Conservation (phyloP, 1,284 basidiomycete species). For the Apiotrichum gracile region DNA sequence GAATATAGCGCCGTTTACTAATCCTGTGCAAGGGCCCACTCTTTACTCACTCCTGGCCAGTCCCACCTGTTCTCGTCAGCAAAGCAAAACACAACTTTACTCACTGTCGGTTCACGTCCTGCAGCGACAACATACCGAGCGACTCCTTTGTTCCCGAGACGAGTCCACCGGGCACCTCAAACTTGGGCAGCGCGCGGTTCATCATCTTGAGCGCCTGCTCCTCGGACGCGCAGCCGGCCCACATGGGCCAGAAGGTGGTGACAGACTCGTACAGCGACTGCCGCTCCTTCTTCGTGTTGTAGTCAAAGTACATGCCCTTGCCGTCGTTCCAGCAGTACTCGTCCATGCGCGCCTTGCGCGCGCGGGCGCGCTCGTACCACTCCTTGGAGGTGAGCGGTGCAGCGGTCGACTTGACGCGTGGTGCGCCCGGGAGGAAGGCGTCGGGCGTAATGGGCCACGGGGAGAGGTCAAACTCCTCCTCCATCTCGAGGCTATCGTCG, state of each 20-base stretch:
- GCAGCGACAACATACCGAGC: conserved; percentile 86
- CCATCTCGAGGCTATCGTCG: conserved; percentile 80
- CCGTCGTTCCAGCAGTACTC: conserved; percentile 96
- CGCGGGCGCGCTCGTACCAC: conserved; percentile 84
- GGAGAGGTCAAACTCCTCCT: conserved; percentile 85
- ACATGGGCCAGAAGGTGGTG: conserved; percentile 91
- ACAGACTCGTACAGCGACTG: conserved; percentile 93
- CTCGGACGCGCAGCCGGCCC: conserved; percentile 94
- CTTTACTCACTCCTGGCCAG: not conserved
- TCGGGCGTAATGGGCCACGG: conserved; percentile 83
- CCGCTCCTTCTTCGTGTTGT: conserved; percentile 82
- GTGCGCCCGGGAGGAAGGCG: conserved; percentile 55
- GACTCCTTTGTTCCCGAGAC: conserved; percentile 96
- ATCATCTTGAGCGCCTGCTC: conserved; percentile 89
- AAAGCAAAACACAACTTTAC: conserved; percentile 35
- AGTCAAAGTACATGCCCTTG: conserved; percentile 91
- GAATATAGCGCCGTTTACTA: no score
- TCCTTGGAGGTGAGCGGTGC: conserved; percentile 68
- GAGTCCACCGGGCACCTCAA: conserved; percentile 92
- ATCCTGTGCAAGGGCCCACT: not conserved
- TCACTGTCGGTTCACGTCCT: conserved; percentile 98
- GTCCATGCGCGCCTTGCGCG: conserved; percentile 77
- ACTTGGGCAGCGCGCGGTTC: conserved; percentile 83
- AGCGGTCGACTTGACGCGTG: conserved; percentile 59
- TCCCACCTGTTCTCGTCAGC: not conserved